Evolutionary conservation across 768 basidiomycete species (phyloP).

Genomic region (Leucogyrophana mollusca): DNA sequence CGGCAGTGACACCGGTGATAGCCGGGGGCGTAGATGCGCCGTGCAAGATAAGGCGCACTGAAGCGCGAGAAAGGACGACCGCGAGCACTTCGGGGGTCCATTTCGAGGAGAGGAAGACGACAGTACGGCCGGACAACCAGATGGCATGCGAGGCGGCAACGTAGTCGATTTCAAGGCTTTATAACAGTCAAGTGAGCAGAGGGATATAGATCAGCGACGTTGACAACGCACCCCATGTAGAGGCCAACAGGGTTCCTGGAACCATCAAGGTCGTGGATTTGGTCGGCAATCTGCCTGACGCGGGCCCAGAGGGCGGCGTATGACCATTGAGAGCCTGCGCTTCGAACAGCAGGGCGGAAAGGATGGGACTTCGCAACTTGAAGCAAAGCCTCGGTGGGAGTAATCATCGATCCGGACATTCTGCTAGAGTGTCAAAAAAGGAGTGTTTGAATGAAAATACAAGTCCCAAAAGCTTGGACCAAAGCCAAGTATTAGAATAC

Average conservation of each 20-base stretch:
- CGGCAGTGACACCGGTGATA: constrained; percentile 7
- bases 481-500: constrained; percentile 6
- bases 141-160: constrained; percentile 28
- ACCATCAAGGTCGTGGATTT: constrained; percentile 14
- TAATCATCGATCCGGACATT: constrained; percentile 16
- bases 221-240: constrained; percentile 19
- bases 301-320: constrained; percentile 32
- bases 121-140: constrained; percentile 25
- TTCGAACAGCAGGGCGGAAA: constrained; percentile 17
- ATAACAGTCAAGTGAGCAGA: not conserved
- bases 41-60: constrained; percentile 20
- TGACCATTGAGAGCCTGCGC: constrained; percentile 22
- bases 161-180: constrained; percentile 28
- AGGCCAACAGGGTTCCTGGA: constrained; percentile 22
- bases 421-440: constrained; percentile 5
- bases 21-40: constrained; percentile 14
- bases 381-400: constrained; percentile 29
- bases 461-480: constrained; percentile 1
- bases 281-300: constrained; percentile 22
- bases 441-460: not conserved
- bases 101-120: constrained; percentile 27
- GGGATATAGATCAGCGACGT: not conserved
- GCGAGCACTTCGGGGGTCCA: constrained; percentile 27
- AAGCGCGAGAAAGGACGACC: constrained; percentile 19
- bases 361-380: constrained; percentile 28